Evolutionary conservation across 169 alveolate genomes (phyloP).

Genomic region (Plasmodium knowlesi): DNA sequence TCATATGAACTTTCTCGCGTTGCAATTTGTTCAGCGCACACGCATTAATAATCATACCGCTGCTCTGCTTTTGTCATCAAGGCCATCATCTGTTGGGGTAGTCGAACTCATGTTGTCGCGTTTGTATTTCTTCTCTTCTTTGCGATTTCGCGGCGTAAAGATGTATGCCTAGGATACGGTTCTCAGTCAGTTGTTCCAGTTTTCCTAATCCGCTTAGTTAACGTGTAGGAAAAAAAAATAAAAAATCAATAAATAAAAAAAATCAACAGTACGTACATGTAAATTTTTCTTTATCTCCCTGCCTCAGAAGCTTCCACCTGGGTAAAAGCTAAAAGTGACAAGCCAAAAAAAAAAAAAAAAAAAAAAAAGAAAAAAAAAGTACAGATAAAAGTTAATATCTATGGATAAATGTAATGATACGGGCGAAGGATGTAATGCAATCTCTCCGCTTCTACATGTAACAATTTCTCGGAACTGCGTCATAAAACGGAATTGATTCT

Average conservation of each 20-base stretch:
- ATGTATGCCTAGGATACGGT: neutral
- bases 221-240: neutral
- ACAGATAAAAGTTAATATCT: neutral
- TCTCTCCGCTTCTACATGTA: neutral
- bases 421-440: neutral
- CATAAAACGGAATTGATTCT: neutral
- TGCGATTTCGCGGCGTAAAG: neutral
- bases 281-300: neutral
- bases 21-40: neutral
- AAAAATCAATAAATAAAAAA: neutral
- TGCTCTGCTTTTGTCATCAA: slow-evolving; percentile 69
- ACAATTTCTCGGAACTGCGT: neutral
- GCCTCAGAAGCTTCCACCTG: neutral
- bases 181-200: neutral
- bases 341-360: neutral
- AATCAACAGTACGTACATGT: neutral
- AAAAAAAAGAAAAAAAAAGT: neutral
- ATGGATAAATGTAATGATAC: neutral
- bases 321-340: neutral
- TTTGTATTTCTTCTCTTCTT: neutral
- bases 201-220: neutral
- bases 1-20: neutral
- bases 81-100: slow-evolving; percentile 34
- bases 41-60: slow-evolving; percentile 16
- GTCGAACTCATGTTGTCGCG: slow-evolving; percentile 15